Evolutionary conservation across 345 rosid genomes (phyloP).

Genomic region (Citrus sinensis): DNA sequence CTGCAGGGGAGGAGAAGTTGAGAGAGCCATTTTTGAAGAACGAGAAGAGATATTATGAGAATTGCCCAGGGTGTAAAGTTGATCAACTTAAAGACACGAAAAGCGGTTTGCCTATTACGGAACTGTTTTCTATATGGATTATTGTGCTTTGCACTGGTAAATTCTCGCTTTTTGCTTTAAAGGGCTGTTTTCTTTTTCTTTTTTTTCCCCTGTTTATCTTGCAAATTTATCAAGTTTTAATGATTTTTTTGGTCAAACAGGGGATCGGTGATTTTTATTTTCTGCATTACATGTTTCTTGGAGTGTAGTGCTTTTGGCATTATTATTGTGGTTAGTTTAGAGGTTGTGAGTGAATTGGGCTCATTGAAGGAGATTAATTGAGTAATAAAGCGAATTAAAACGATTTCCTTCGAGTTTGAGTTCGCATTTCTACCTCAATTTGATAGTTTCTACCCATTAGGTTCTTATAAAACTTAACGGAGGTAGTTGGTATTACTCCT

Average conservation of each 20-base stretch:
- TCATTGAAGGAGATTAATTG: no score
- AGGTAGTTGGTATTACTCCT: background rate
- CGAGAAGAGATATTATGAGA: conserved; percentile 53
- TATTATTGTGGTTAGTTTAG: background rate
- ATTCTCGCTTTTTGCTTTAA: background rate
- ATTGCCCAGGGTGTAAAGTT: conserved; percentile 82
- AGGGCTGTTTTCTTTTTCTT: background rate
- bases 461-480: no score
- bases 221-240: background rate
- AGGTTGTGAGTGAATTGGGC: no score
- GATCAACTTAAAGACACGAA: conserved; percentile 51
- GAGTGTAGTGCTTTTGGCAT: background rate
- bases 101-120: conserved; percentile 56
- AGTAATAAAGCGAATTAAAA: no score
- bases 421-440: background rate
- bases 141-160: conserved; percentile 69
- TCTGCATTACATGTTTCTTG: background rate
- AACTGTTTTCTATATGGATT: conserved; percentile 64
- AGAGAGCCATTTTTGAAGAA: conserved; percentile 50
- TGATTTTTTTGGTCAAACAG: background rate
- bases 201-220: background rate
- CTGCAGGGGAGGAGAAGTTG: conserved; percentile 31
- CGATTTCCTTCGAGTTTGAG: background rate
- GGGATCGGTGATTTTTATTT: background rate
- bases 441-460: background rate